Percentiles rank a stretch among this genome's conserved stretches.
Evolutionary conservation across 2,329 filamentous ascomycete species (phyloP).

Genomic region (Xylaria sp.): DNA sequence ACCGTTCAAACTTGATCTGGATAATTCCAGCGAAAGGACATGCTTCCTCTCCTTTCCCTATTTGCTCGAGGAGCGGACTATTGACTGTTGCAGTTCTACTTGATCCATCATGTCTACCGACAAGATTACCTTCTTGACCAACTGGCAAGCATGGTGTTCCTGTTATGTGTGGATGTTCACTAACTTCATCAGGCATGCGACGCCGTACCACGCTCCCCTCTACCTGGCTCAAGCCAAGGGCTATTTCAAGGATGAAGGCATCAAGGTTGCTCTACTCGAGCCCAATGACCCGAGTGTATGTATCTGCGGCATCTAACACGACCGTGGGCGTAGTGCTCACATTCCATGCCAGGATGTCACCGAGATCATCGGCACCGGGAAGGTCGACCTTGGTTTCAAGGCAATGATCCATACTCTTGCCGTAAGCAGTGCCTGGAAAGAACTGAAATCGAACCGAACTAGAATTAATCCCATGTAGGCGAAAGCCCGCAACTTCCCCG

Average conservation of each 20-base stretch:
- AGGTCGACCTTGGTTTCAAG: slow-evolving; percentile 79
- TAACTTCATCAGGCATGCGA: slow-evolving; percentile 66
- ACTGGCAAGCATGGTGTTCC: slow-evolving; percentile 62
- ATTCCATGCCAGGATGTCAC: slow-evolving; percentile 65
- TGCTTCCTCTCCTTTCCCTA: slow-evolving; percentile 65
- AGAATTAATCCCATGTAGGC: slow-evolving; percentile 49
- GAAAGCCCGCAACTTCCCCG: slow-evolving; percentile 74
- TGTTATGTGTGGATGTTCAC: slow-evolving; percentile 11
- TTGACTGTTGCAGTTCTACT: slow-evolving; percentile 53
- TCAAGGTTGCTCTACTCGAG: slow-evolving; percentile 77
- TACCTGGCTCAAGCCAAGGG: slow-evolving; percentile 78
- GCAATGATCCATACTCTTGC: slow-evolving; percentile 84
- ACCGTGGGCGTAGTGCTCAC: slow-evolving; percentile 15
- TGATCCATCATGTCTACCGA: slow-evolving; percentile 72
- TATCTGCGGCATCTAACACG: neutral
- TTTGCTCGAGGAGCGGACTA: slow-evolving; percentile 34
- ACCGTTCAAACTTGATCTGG: slow-evolving; percentile 73
- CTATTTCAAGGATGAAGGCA: slow-evolving; percentile 73
- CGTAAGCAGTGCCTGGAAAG: slow-evolving; percentile 42
- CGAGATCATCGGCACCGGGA: slow-evolving; percentile 76
- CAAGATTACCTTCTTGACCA: slow-evolving; percentile 83
- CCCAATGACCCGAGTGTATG: slow-evolving; percentile 75
- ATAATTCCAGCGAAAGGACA: slow-evolving; percentile 88
- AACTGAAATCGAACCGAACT: neutral
- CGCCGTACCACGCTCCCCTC: slow-evolving; percentile 77